phyloP scores from a whole-genome alignment of 441 rosid genomes.

The Melastoma candidum region DNA sequence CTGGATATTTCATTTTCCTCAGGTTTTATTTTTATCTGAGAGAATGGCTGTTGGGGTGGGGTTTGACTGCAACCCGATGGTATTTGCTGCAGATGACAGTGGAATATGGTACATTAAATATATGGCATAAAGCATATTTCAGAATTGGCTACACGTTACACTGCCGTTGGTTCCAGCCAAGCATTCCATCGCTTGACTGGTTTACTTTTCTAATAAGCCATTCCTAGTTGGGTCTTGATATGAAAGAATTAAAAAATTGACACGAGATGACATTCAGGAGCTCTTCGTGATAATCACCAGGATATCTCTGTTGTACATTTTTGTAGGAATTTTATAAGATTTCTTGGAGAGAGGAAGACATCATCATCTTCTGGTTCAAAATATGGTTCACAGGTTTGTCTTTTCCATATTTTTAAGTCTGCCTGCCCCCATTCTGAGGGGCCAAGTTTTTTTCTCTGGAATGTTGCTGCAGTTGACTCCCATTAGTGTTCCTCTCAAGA shows the following conservation, averaged over 20 bases:
- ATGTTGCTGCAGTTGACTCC: too few relatives aligned
- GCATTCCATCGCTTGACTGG: too few relatives aligned
- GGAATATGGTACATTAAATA: constrained; percentile 66
- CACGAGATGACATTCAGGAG: too few relatives aligned
- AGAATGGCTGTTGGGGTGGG: constrained; percentile 91
- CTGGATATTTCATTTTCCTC: constrained; percentile 12
- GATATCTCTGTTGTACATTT: background rate
- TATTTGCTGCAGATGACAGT: constrained; percentile 87
- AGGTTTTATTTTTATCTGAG: constrained; percentile 91
- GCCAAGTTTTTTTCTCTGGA: too few relatives aligned
- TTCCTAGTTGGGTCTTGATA: too few relatives aligned
- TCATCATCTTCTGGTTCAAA: constrained; percentile 46
- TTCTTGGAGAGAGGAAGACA: constrained; percentile 74
- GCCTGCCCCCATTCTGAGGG: background rate
- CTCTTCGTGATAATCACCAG: too few relatives aligned
- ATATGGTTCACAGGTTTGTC: constrained; percentile 77
- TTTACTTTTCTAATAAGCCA: too few relatives aligned
- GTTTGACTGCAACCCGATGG: constrained; percentile 88
- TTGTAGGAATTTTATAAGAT: constrained; percentile 71
- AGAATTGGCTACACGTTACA: too few relatives aligned
- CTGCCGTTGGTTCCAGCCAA: too few relatives aligned
- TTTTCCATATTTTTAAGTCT: constrained; percentile 1
- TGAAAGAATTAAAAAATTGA: too few relatives aligned
- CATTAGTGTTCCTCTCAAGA: too few relatives aligned
- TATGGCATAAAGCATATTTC: constrained; percentile 3